Evolutionary conservation across 345 rosid species (phyloP).

Genomic region (Firmiana major): DNA sequence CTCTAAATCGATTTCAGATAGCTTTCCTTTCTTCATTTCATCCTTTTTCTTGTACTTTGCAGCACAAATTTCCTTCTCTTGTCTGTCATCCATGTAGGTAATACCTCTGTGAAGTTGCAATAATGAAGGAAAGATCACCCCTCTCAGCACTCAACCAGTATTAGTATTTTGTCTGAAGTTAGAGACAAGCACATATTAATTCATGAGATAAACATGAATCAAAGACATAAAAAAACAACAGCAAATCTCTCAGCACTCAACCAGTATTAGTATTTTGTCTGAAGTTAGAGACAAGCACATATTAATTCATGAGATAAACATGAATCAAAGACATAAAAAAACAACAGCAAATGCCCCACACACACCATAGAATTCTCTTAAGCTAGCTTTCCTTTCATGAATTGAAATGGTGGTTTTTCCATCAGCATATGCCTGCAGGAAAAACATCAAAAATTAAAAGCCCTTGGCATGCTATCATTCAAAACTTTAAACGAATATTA

Average conservation of each 20-base stretch:
- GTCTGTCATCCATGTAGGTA: conserved; percentile 65
- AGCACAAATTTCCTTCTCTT: conserved; percentile 62
- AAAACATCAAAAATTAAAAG: conserved; percentile 8
- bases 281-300: neutral
- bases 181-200: neutral
- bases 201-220: neutral
- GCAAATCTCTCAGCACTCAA: conserved; percentile 37
- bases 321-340: neutral
- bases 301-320: neutral
- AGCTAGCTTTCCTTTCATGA: conserved; percentile 79
- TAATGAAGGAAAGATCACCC: conserved; percentile 80
- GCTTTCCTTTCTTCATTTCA: conserved; percentile 57
- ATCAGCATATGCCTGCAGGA: conserved; percentile 71
- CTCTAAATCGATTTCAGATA: conserved; percentile 70
- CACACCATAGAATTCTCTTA: conserved; percentile 88
- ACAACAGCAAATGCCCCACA: neutral
- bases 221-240: neutral
- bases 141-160: conserved; percentile 29
- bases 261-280: neutral
- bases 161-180: neutral
- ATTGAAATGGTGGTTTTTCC: conserved; percentile 87
- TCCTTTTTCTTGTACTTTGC: conserved; percentile 48
- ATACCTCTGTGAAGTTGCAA: conserved; percentile 82
- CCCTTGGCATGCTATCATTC: neutral
- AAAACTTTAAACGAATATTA: neutral